phyloP scores from a whole-genome alignment of 1,284 basidiomycete species.

The Microstroma glucosiphilum region DNA sequence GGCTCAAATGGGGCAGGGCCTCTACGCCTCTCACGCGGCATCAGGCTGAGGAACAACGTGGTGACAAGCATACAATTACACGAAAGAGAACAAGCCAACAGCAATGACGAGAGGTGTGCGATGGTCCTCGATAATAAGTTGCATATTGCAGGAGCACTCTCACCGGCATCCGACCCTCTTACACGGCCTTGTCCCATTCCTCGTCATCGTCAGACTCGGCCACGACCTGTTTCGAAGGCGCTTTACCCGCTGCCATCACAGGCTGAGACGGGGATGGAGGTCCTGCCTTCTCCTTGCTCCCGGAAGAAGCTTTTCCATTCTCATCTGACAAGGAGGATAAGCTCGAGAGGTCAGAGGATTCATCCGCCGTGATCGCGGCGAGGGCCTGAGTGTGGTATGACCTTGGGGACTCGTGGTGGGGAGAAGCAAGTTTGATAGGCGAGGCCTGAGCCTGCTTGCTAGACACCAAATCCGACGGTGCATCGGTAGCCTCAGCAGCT shows the following conservation, averaged over 20 bases:
- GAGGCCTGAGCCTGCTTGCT: too few relatives aligned
- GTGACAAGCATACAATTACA: constrained; percentile 2
- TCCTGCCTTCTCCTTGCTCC: background rate
- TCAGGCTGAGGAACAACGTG: background rate
- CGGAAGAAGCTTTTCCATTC: background rate
- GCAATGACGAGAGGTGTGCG: background rate
- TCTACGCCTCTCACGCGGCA: too few relatives aligned
- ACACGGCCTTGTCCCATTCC: background rate
- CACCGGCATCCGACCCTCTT: background rate
- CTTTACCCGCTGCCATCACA: background rate
- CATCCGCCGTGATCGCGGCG: too few relatives aligned
- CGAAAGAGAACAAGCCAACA: background rate
- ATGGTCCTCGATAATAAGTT: background rate
- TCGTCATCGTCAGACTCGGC: background rate
- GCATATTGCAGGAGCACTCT: background rate
- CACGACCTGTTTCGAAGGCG: background rate
- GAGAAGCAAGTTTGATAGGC: too few relatives aligned
- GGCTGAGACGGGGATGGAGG: background rate
- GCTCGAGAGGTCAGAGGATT: background rate
- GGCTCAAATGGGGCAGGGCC: too few relatives aligned
- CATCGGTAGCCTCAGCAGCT: too few relatives aligned
- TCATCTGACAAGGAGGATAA: background rate
- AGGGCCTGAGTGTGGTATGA: too few relatives aligned
- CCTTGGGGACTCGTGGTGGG: too few relatives aligned
- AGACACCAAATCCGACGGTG: too few relatives aligned